Evolutionary conservation across 371 early-diverging fungal species (phyloP).

Genomic region (Lichtheimia ornata): DNA sequence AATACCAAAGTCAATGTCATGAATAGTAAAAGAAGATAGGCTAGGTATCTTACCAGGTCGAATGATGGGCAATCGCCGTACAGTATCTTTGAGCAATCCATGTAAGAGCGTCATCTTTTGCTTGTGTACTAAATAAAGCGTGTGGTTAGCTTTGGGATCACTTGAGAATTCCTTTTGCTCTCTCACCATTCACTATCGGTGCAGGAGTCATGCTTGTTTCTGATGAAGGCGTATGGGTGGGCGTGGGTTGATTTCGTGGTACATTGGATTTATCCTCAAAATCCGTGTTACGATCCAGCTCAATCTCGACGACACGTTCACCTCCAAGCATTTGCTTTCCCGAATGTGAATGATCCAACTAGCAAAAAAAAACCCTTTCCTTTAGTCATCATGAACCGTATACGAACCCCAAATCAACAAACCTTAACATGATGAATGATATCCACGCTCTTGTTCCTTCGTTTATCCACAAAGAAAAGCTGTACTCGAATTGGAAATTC

Average conservation of each 20-base stretch:
- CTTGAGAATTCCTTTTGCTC: no score
- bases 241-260: slow-evolving; percentile 7
- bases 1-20: neutral
- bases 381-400: neutral
- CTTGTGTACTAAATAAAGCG: slow-evolving; percentile 16
- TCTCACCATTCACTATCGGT: neutral
- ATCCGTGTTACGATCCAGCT: slow-evolving; percentile 80
- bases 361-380: neutral
- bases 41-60: slow-evolving; percentile 25
- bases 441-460: slow-evolving; percentile 82
- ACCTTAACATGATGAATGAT: slow-evolving; percentile 83
- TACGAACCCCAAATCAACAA: slow-evolving; percentile 4
- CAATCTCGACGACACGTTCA: slow-evolving; percentile 79
- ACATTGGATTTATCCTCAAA: slow-evolving; percentile 44
- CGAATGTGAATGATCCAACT: slow-evolving; percentile 73
- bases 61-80: slow-evolving; percentile 32
- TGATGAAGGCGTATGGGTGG: neutral
- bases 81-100: slow-evolving; percentile 34
- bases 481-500: slow-evolving; percentile 89
- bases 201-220: neutral
- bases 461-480: slow-evolving; percentile 75
- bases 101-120: slow-evolving; percentile 38
- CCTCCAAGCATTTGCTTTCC: slow-evolving; percentile 74
- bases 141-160: neutral
- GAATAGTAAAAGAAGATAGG: neutral